Evolutionary conservation across 1,139 yeast species (phyloP), one percentile per base, ranked within the genome.

Genomic region (Pichia sp.): DNA sequence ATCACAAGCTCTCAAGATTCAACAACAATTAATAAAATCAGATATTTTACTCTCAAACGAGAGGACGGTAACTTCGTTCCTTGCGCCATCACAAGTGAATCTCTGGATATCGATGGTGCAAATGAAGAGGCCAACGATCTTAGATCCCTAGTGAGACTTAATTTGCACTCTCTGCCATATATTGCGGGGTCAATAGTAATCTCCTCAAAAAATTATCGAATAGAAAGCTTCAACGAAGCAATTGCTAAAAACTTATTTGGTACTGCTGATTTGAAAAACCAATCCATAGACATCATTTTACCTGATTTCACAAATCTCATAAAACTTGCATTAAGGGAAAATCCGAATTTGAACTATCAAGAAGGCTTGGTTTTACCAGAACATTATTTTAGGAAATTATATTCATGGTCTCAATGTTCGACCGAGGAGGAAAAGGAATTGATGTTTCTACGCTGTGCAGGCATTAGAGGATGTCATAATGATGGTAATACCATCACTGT

Each of bases 171-270:
- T 2, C 69, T 89, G 59, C 97, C 96, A 0, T 88, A 89, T 67
- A 88, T 89, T 64, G 95, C 96, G 0, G 97, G 97, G 38, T 81
- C 88, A 26, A 83, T 90, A 63, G 84, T 90, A 13, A 73, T 90
- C n/a, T 79, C 84, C 52, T 73, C 82, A 4, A 61, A 63, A 11
- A 69, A 72, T 50, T 76, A 75, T 62, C 68, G 70, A 5, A 75
- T 89, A 41, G 67, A 82, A 23, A 82, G 90, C 8, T 88, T 89
- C 67, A 92, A 92, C 69, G 80, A 81, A 58, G 88, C 96, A 5
- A 85, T 90, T 51, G 81, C 93, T 11, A 81, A 84, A 59, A 85
- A 88, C 61, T 71, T 92, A 63, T 87, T 92, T 70, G 97, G 97
- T 2, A 74, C 79, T 55, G 73, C 78, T 1, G 81, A 80, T 34